A percentile compares a stretch with the other conserved stretches of the same genome.
Conservation (phyloP, 768 basidiomycete species). For the Tylopilus felleus region DNA sequence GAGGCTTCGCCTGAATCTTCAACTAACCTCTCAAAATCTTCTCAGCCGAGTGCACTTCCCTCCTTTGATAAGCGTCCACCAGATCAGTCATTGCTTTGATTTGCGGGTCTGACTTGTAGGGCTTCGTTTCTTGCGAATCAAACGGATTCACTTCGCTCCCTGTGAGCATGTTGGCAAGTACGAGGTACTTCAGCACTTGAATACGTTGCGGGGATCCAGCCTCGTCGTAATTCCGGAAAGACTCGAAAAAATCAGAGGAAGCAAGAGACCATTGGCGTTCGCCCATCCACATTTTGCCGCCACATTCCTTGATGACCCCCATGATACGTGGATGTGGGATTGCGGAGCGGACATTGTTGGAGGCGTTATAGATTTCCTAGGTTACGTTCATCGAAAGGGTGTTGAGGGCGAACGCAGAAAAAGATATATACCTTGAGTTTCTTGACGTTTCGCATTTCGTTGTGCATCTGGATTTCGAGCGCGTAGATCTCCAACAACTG, state of each 20-base stretch:
- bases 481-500: conserved; percentile 96
- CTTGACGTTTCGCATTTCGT: conserved; percentile 92
- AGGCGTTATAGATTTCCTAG: conserved; percentile 96
- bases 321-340: conserved; percentile 98
- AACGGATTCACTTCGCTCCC: conserved; percentile 99
- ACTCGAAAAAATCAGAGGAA: conserved; percentile 98
- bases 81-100: conserved; percentile 98
- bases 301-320: conserved; percentile 99
- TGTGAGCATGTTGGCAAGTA: conserved; percentile 96
- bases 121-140: conserved; percentile 99
- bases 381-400: conserved; percentile 2
- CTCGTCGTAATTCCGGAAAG: conserved; percentile 98
- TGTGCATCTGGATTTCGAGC: conserved; percentile 99
- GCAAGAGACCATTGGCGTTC: conserved; percentile 99
- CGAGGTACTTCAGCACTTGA: conserved; percentile 97
- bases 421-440: conserved; percentile 72
- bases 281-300: conserved; percentile 99
- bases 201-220: conserved; percentile 95
- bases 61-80: conserved; percentile 93
- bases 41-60: conserved; percentile 97
- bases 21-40: conserved; percentile 81
- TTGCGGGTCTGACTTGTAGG: conserved; percentile 92
- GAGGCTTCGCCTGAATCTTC: background rate
- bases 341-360: conserved; percentile 87
- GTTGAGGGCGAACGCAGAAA: background rate